Base-by-base conservation (phyloP, 352 stramenopile genomes). In the Phytopythium boreale region DNA sequence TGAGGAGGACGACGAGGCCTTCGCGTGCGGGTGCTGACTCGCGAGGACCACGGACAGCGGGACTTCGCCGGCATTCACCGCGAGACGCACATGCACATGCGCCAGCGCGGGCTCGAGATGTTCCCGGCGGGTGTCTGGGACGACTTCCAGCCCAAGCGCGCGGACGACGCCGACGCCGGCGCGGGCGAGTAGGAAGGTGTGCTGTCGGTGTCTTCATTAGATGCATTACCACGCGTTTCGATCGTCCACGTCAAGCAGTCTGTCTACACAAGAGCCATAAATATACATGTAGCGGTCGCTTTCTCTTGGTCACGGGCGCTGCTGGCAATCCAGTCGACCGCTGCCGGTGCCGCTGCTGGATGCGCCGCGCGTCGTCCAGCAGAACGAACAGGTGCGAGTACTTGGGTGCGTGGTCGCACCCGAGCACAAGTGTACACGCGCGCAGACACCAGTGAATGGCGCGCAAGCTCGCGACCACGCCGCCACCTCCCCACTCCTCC, bases 371-470 rank as follows among this genome's bases (percentile, higher is more conserved):
- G 36, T 95, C 86, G 22, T 86, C 69, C 11, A 93, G 58, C 10
- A 93, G 58, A 17, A 91, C 72, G 2, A 86, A 80, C 58, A 95
- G 56, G 31, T 95, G 82, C 2, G 86, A 76, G 47, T 90, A 95
- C 34, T 80, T 76, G 1, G 86, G 86, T 2, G 84, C 70, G 10
- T 67, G 64, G 11, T 76, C 67, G 15, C 69, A 78, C 1, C 69
- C 71, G 0, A 95, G 72, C 1, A 92, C 82, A 22, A 92, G 71
- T 44, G 74, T 62, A 55, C 84, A 95, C 12, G 86, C 86, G 5
- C 82, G 79, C 36, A 95, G 67, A 47, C 82, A 92, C 86, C 86
- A 95, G 51, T 95, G 86, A 31, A 93, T 76, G 24, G 84, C 76
- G 17, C 67, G 76, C 34, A 95, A 62, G n/a, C 76, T 82, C 17